Conservation (phyloP, 1,284 basidiomycete species). For the Apiotrichum domesticum region DNA sequence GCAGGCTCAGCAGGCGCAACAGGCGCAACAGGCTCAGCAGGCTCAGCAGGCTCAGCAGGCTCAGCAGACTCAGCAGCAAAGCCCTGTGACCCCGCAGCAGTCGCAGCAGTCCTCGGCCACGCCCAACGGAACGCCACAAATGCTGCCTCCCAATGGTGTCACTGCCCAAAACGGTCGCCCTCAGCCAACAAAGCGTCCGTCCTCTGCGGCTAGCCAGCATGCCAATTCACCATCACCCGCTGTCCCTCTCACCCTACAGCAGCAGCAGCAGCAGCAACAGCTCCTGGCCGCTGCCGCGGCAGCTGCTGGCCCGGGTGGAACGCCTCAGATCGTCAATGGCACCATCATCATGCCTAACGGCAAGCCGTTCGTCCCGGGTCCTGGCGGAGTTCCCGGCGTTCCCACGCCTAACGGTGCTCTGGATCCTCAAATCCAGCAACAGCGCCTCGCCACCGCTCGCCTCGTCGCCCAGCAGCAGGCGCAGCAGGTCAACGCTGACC, state of each 20-base stretch:
- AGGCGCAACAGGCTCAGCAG: conserved; percentile 9
- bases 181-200: conserved; percentile 2
- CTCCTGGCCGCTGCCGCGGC: conserved; percentile 7
- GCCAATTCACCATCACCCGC: neutral
- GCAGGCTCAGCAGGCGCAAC: conserved; percentile 7
- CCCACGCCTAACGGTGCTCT: conserved; percentile 13
- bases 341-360: conserved; percentile 20
- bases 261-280: conserved; percentile 16
- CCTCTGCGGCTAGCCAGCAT: conserved; percentile 1
- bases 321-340: conserved; percentile 27
- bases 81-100: neutral
- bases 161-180: conserved; percentile 3
- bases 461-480: conserved; percentile 4
- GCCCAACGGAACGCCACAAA: conserved; percentile 11
- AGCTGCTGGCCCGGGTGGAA: conserved; percentile 4
- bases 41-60: conserved; percentile 6
- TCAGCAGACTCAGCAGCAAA: conserved; percentile 7
- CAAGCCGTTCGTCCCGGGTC: conserved; percentile 20
- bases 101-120: conserved; percentile 1
- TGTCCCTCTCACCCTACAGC: conserved; percentile 16
- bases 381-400: conserved; percentile 11
- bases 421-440: conserved; percentile 19
- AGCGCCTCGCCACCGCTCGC: conserved; percentile 15
- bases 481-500: neutral
- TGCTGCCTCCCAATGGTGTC: conserved; percentile 13